Evolutionary conservation across 148 eudicot species (phyloP).

Genomic region (Drosera capensis): DNA sequence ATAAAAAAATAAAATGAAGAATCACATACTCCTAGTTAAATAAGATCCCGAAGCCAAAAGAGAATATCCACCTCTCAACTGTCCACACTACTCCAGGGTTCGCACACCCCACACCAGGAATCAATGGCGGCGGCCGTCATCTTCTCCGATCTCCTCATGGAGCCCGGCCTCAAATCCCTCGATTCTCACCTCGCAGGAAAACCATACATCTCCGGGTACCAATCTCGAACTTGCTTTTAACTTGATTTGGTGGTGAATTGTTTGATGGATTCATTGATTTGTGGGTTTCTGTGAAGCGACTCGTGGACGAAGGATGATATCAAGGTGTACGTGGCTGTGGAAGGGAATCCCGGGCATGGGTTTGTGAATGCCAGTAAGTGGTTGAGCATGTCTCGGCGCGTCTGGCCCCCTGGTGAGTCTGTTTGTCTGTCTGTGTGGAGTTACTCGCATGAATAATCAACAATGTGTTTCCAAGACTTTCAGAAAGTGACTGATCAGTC

Average conservation of each 20-base stretch:
- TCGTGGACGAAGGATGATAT: slow-evolving; percentile 59
- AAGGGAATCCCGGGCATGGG: slow-evolving; percentile 34
- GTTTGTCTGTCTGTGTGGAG: not conserved
- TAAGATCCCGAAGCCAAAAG: too few species aligned
- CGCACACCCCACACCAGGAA: not conserved
- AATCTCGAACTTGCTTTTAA: not conserved
- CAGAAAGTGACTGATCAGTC: too few species aligned
- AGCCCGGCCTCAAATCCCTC: slow-evolving; percentile 64
- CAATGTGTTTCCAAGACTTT: too few species aligned
- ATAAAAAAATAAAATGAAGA: too few species aligned
- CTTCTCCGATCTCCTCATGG: slow-evolving; percentile 69
- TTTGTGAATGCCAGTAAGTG: slow-evolving; percentile 66
- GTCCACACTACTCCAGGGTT: not conserved
- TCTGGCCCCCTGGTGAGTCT: slow-evolving; percentile 54
- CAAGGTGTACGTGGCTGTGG: slow-evolving; percentile 60
- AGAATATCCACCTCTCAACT: too few species aligned
- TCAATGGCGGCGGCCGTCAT: slow-evolving; percentile 34
- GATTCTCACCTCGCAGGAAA: slow-evolving; percentile 50
- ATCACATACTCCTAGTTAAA: too few species aligned
- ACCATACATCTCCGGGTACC: slow-evolving; percentile 62
- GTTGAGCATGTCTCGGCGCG: slow-evolving; percentile 37
- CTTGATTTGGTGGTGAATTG: not conserved
- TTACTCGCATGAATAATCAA: not conserved
- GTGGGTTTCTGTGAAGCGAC: slow-evolving; percentile 18
- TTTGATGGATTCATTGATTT: not conserved